These are phyloP conservation scores for Suillus plorans DNA, from an alignment of 768 basidiomycete genomes.

Conservation along the genomic window DNA sequence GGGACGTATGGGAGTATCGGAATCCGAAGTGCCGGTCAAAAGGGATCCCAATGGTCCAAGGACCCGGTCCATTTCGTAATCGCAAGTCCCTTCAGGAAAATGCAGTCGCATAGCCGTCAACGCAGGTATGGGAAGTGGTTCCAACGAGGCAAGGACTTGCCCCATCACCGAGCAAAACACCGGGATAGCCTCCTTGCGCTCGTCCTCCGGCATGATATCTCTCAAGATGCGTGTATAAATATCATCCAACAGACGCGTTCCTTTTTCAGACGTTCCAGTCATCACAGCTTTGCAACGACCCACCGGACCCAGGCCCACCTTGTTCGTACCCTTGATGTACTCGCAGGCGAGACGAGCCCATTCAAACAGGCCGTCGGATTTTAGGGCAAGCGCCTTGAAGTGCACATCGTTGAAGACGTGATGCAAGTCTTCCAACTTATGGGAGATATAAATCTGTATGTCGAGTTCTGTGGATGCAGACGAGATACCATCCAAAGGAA, in stretches of 20 bases:
- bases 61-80: not conserved
- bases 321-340: too few relatives aligned
- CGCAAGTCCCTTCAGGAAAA: not conserved
- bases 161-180: slow-evolving; percentile 7
- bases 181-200: not conserved
- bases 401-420: too few relatives aligned
- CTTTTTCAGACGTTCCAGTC: too few relatives aligned
- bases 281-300: too few relatives aligned
- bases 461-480: too few relatives aligned
- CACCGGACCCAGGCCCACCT: too few relatives aligned
- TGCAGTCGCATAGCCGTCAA: not conserved
- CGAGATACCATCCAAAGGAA: too few relatives aligned
- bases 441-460: too few relatives aligned
- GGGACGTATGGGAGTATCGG: slow-evolving; percentile 9
- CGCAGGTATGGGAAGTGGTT: slow-evolving; percentile 4
- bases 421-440: too few relatives aligned
- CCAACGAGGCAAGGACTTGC: not conserved
- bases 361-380: too few relatives aligned
- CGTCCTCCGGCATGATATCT: not conserved
- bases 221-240: slow-evolving; percentile 1
- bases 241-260: slow-evolving; percentile 1
- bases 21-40: slow-evolving; percentile 1
- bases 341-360: too few relatives aligned
- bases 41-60: slow-evolving; percentile 4
- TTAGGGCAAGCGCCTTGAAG: too few relatives aligned